A percentile compares a stretch with the other conserved stretches of the same genome.
Conservation (phyloP, 306 rosid genomes). For the Casuarina glauca region DNA sequence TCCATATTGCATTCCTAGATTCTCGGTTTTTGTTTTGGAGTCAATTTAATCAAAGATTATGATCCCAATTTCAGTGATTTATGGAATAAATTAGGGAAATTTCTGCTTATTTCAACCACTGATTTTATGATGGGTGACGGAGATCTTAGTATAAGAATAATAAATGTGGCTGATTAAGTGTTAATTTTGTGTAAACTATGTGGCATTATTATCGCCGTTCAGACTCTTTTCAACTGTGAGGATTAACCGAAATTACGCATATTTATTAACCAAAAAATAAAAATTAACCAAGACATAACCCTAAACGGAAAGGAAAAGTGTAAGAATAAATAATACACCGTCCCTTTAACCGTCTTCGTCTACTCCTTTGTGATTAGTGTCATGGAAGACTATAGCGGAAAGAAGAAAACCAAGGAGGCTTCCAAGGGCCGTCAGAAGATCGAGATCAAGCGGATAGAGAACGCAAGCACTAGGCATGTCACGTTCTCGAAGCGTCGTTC, state of each 20-base stretch:
- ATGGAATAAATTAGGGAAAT: background rate
- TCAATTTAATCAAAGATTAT: background rate
- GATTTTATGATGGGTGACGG: background rate
- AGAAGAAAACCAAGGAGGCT: conserved; percentile 13
- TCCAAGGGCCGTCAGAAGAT: conserved; percentile 48
- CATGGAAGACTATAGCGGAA: conserved; percentile 1
- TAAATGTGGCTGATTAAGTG: no score
- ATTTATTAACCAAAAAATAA: no score
- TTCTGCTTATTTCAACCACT: background rate
- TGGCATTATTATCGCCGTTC: no score
- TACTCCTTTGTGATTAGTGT: background rate
- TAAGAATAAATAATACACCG: background rate
- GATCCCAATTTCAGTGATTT: background rate
- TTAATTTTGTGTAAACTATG: no score
- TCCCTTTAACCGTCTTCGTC: background rate
- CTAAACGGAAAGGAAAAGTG: background rate
- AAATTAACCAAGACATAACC: no score
- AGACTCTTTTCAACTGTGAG: no score
- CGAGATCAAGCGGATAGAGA: conserved; percentile 48
- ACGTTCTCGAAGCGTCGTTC: conserved; percentile 54
- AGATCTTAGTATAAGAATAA: no score
- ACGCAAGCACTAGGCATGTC: conserved; percentile 42
- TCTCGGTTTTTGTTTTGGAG: background rate
- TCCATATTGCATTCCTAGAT: background rate
- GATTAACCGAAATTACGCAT: no score